Base-by-base conservation (phyloP, 2,329 filamentous ascomycete genomes). In the Diatrype stigma region DNA sequence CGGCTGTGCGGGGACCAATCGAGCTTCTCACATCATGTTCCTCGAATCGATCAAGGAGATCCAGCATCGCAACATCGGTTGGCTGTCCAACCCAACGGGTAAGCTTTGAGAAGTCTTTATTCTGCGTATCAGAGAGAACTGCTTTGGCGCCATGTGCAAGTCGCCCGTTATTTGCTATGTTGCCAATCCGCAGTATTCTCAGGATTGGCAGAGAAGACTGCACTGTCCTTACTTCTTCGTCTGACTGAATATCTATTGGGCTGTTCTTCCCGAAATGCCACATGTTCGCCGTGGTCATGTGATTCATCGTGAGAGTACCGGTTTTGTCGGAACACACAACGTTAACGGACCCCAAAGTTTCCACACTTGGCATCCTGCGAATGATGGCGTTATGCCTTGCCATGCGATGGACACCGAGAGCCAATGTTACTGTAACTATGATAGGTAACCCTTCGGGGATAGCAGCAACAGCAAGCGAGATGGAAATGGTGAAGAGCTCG, bases 241-340 rank as follows among this genome's bases (percentile, higher is more conserved):
- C 78, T 1, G 75, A 75, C 42, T 80, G 75, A 11, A 84, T 71
- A 53, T 82, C 73, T 19, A 83, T 62, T 8, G 77, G 70, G 2
- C 70, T 70, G 17, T 74, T 69, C 17, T 81, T 80, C 57, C 91
- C 90, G 68, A 96, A 96, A 67, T 93, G 89, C 94, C 94, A 99
- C 76, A 99, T 85, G 65, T 94, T 96, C 16, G 91, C 92, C 0
- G 91, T 91, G 1, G 94, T 96, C 94, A 99, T 97, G 67, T 99
- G 94, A 66, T 97, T 99, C 66, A 92, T 91, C 0, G 94, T 99
- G 54, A 99, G 74, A 1, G 94, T 99, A 30, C 93, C 86, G 42
- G 94, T 99, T 74, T 99, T 99, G 76, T 99, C 94, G 60, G 91
- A 96, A 74, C 95, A 99, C 6, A 99, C 90, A n/a, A 99, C 92